phyloP scores from a whole-genome alignment of 2,329 filamentous ascomycete genomes.

The Ustilaginoidea virens region DNA sequence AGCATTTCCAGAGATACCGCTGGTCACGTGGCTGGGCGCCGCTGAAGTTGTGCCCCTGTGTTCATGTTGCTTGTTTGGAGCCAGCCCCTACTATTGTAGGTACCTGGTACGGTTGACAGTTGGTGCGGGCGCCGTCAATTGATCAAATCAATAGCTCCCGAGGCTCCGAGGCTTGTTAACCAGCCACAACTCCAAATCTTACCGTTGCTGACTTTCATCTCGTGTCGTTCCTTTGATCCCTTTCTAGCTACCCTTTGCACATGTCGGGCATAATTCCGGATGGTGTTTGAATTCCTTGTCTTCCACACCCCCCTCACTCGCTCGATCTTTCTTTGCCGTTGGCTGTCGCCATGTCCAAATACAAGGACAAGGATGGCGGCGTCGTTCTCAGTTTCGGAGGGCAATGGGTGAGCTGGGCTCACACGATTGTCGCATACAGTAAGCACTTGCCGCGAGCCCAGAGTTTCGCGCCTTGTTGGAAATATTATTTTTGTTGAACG shows the following conservation, averaged over 20 bases:
- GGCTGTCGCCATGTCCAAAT: slow-evolving; percentile 24
- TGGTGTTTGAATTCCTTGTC: slow-evolving; percentile 10
- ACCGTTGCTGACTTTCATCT: slow-evolving; percentile 2
- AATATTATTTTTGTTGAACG: too few relatives aligned
- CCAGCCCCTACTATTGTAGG: too few relatives aligned
- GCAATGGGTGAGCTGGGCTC: slow-evolving; percentile 78
- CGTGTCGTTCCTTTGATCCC: slow-evolving; percentile 3
- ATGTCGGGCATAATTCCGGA: slow-evolving; percentile 18
- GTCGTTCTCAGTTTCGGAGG: slow-evolving; percentile 56
- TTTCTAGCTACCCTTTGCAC: neutral
- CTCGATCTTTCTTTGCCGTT: slow-evolving; percentile 8
- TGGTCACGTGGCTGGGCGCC: too few relatives aligned
- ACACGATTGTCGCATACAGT: slow-evolving; percentile 76
- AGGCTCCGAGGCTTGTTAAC: too few relatives aligned
- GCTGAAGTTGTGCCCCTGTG: too few relatives aligned
- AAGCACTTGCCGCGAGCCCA: slow-evolving; percentile 14
- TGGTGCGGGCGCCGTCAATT: too few relatives aligned
- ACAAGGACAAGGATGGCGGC: slow-evolving; percentile 50
- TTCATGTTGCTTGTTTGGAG: too few relatives aligned
- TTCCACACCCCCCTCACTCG: slow-evolving; percentile 1
- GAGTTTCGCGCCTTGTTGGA: too few relatives aligned
- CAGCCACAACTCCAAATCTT: slow-evolving; percentile 2
- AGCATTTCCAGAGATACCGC: too few relatives aligned
- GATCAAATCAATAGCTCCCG: slow-evolving; percentile 7
- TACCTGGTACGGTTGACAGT: too few relatives aligned